These are phyloP conservation scores for Nitzschia inconspicua DNA, from an alignment of 108 stramenopile genomes.

Conservation along the genomic window DNA sequence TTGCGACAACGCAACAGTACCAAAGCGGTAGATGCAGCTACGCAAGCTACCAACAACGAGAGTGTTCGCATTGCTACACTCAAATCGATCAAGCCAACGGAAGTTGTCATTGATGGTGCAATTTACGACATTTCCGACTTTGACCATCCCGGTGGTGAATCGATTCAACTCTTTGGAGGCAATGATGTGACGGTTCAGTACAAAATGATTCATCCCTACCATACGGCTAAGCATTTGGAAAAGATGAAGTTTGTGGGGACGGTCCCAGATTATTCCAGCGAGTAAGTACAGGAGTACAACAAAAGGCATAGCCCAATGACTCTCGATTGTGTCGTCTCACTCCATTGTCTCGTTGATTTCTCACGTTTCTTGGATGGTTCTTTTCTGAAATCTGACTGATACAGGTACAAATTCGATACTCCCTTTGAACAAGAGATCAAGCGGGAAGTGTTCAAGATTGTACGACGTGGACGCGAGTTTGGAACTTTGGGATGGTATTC, in stretches of 20 bases:
- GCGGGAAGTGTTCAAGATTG: conserved; percentile 85
- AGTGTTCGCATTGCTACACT: conserved; percentile 16
- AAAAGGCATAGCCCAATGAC: neutral
- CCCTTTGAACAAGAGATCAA: conserved; percentile 85
- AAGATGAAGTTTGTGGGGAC: conserved; percentile 80
- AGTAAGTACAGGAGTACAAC: conserved; percentile 49
- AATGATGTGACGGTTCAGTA: conserved; percentile 89
- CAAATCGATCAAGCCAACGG: conserved; percentile 38
- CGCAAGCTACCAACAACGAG: neutral
- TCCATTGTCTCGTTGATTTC: neutral
- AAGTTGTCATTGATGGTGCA: conserved; percentile 73
- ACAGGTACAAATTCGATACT: conserved; percentile 81
- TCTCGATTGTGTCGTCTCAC: neutral
- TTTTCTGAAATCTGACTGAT: neutral
- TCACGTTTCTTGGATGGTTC: neutral
- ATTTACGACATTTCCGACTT: conserved; percentile 77
- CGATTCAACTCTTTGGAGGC: conserved; percentile 80
- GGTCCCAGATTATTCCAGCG: conserved; percentile 50
- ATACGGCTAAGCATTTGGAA: conserved; percentile 79
- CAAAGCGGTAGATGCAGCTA: neutral
- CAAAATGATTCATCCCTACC: conserved; percentile 90
- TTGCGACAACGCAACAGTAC: conserved; percentile 48
- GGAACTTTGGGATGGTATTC: conserved; percentile 72
- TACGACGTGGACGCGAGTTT: conserved; percentile 80
- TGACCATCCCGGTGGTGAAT: conserved; percentile 84